phyloP scores from a whole-genome alignment of 1,284 basidiomycete species.

The Tranzscheliella williamsii region DNA sequence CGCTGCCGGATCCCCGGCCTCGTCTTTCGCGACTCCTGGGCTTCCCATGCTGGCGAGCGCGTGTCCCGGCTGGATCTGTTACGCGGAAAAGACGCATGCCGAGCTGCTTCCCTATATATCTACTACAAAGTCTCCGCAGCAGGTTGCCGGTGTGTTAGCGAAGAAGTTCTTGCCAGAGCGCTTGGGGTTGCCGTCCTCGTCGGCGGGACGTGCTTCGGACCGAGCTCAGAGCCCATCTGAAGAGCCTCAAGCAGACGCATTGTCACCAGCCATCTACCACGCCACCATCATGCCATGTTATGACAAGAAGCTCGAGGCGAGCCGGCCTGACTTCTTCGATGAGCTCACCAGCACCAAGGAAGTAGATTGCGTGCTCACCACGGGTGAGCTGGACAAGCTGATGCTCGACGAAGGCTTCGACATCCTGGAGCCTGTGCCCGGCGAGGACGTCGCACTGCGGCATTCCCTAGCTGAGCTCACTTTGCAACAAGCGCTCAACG shows the following conservation, averaged over 20 bases:
- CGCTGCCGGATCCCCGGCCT: not conserved
- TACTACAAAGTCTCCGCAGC: constrained; percentile 86
- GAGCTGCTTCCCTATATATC: constrained; percentile 91
- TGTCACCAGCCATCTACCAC: constrained; percentile 70
- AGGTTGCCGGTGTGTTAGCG: constrained; percentile 88
- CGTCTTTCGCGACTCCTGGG: constrained; percentile 40
- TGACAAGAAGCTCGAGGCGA: constrained; percentile 99
- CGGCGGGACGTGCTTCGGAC: not conserved
- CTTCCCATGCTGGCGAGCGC: constrained; percentile 92
- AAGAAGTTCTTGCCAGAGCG: constrained; percentile 75
- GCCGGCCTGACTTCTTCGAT: constrained; percentile 65
- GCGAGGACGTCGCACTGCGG: constrained; percentile 24
- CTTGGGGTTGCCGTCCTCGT: constrained; percentile 3
- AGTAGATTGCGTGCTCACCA: constrained; percentile 96
- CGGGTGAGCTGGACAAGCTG: constrained; percentile 87
- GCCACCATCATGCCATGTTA: constrained; percentile 99
- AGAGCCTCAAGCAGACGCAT: not conserved
- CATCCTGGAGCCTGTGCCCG: constrained; percentile 67
- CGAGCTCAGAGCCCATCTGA: not conserved
- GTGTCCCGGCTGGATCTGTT: constrained; percentile 99
- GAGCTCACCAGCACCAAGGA: constrained; percentile 68
- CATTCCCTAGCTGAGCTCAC: constrained; percentile 6
- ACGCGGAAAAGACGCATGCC: constrained; percentile 91
- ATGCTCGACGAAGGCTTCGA: constrained; percentile 83
- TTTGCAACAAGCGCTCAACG: constrained; percentile 13